Base-by-base conservation (phyloP, 169 alveolate species). In the Cryptosporidium meleagridis region DNA sequence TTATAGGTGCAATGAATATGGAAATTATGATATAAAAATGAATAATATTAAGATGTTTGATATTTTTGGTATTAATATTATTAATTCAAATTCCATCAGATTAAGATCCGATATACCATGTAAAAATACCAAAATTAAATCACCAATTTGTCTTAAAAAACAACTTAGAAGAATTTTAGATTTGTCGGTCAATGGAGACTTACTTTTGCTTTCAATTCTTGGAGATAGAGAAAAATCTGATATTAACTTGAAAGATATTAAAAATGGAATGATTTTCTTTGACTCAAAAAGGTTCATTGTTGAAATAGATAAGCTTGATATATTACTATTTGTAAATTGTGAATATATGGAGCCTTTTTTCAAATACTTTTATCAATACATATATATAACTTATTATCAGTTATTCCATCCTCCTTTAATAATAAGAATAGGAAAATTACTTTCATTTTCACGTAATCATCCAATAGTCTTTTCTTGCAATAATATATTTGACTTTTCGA, bases 1-100 rank as follows among this genome's bases (percentile, higher is more conserved):
- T 23, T 62, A 80, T 29, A 80, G 89, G 29, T 59, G 89, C n/a
- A 80, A 80, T 41, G 89, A 80, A 45, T 65, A 62, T 31, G 89
- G 89, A 3, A 80, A 80, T 65, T 80, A 62, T 48, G 89, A 80
- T 31, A 80, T 80, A 44, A 1, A n/a, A 26, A 61, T 80, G 23
- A 33, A 48, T 18, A 26, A 65, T 44, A 29, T 51, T 26, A 21
- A 26, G 5, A 45, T 80, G 37, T 59, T 45, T 37, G 73, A 80
- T 65, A 23, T 31, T 7, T 39, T 29, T 61, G 70, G 44, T 21
- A 62, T 59, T 6, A 41, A 62, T 5, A 62, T 59, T 29, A 3
- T 80, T 12, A 59, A 23, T 4, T 41, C 89, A 18, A 29, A 26
- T 26, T 18, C 4, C 2, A 26, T 80, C 9, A 59, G 75, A 31